phyloP scores from a whole-genome alignment of 1,284 basidiomycete species.

The Anthracocystis walkeri region DNA sequence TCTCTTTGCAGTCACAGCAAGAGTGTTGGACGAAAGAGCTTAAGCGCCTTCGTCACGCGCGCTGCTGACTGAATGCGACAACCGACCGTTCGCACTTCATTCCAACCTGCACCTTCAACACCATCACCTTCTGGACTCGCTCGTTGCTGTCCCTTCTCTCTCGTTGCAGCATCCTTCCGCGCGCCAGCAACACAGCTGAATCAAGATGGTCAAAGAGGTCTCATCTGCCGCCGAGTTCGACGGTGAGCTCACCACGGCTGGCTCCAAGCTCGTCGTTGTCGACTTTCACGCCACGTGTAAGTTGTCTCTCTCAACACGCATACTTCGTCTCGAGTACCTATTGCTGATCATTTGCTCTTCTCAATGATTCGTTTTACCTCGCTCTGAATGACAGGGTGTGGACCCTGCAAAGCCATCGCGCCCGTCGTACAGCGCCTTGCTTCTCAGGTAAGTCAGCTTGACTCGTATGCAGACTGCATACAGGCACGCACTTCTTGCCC shows the following conservation, averaged over 20 bases:
- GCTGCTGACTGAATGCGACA: no score
- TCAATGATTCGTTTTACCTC: background rate
- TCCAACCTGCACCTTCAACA: no score
- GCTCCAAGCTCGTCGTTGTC: conserved; percentile 51
- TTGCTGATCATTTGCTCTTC: background rate
- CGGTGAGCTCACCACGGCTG: conserved; percentile 36
- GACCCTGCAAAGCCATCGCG: conserved; percentile 49
- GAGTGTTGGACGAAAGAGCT: no score
- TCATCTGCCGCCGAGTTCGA: conserved; percentile 46
- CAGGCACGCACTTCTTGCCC: background rate
- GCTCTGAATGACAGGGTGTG: conserved; percentile 34
- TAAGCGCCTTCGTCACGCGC: no score
- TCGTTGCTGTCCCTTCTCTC: background rate
- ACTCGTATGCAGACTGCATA: no score
- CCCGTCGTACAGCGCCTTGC: conserved; percentile 44
- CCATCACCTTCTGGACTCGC: background rate
- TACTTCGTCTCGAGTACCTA: background rate
- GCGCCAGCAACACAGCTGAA: background rate
- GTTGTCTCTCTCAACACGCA: conserved; percentile 6
- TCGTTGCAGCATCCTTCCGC: background rate
- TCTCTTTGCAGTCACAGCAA: no score
- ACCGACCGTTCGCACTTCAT: no score
- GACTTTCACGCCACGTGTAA: conserved; percentile 54
- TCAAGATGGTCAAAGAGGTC: conserved; percentile 51
- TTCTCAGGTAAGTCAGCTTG: conserved; percentile 27